phyloP scores from a whole-genome alignment of 2,329 filamentous ascomycete species.

The Juglanconis oblonga region DNA sequence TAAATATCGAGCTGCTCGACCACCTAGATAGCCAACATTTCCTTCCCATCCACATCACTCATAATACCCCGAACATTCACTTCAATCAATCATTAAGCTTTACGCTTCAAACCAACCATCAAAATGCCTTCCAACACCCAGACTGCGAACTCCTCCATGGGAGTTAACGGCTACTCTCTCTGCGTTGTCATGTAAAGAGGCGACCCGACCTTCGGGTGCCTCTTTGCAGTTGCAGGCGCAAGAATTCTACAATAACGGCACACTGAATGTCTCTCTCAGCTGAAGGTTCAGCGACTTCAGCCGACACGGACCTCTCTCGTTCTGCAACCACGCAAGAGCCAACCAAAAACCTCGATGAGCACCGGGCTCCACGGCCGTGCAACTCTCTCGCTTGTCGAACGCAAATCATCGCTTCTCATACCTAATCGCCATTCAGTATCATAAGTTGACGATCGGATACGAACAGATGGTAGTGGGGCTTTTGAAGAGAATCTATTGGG shows the following conservation, averaged over 20 bases:
- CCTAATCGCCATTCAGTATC: neutral
- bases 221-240: conserved; percentile 9
- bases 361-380: neutral
- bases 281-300: neutral
- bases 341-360: neutral
- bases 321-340: neutral
- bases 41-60: conserved; percentile 22
- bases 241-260: neutral
- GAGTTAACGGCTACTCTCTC: conserved; percentile 26
- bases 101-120: conserved; percentile 17
- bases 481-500: neutral
- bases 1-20: conserved; percentile 22
- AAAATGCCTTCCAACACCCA: conserved; percentile 31
- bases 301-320: neutral
- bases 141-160: conserved; percentile 26
- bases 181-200: conserved; percentile 33
- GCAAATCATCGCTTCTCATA: neutral
- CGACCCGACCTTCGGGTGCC: neutral
- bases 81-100: conserved; percentile 17
- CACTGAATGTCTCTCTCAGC: neutral
- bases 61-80: conserved; percentile 17
- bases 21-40: neutral
- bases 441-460: conserved; percentile 1
- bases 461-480: neutral
- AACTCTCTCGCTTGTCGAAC: neutral